Percentiles rank a stretch among this genome's conserved stretches.
Conservation (phyloP, 2,329 filamentous ascomycete species). For the Claviceps maximensis region DNA sequence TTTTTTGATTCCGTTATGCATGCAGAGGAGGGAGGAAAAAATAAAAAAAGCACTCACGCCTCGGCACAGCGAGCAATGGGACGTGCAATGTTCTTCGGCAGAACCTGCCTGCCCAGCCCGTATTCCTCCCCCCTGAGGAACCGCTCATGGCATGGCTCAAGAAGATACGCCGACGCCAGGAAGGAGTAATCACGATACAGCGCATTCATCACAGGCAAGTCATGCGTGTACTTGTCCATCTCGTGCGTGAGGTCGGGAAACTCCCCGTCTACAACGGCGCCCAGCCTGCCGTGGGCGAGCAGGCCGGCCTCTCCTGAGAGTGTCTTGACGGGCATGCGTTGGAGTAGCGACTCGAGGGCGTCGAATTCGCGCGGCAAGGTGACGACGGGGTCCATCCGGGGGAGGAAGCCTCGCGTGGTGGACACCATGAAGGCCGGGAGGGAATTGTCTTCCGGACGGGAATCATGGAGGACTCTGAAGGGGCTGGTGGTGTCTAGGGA, state of each 20-base stretch:
- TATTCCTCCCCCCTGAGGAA: conserved; percentile 61
- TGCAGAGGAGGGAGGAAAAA: no score
- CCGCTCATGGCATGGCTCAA: conserved; percentile 79
- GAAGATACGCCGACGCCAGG: conserved; percentile 74
- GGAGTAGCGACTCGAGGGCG: conserved; percentile 55
- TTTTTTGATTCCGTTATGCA: no score
- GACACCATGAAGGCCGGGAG: conserved; percentile 70
- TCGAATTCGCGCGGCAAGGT: conserved; percentile 62
- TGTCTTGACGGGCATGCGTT: conserved; percentile 68
- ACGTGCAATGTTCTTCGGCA: conserved; percentile 63
- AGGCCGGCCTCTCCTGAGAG: conserved; percentile 62
- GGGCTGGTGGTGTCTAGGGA: conserved; percentile 21
- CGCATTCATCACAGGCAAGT: conserved; percentile 71
- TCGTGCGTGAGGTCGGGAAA: conserved; percentile 64
- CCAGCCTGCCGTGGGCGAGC: conserved; percentile 60
- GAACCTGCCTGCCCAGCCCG: conserved; percentile 58
- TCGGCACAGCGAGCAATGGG: conserved; percentile 76
- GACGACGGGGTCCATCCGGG: conserved; percentile 48
- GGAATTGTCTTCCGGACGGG: conserved; percentile 45
- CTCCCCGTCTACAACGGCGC: conserved; percentile 57
- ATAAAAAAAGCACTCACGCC: conserved; percentile 45
- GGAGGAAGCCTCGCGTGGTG: conserved; percentile 60
- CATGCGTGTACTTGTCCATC: conserved; percentile 58
- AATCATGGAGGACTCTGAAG: conserved; percentile 52
- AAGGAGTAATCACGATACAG: conserved; percentile 89